Conservation (phyloP, 2,329 filamentous ascomycete genomes). For the Colletotrichum filicis region DNA sequence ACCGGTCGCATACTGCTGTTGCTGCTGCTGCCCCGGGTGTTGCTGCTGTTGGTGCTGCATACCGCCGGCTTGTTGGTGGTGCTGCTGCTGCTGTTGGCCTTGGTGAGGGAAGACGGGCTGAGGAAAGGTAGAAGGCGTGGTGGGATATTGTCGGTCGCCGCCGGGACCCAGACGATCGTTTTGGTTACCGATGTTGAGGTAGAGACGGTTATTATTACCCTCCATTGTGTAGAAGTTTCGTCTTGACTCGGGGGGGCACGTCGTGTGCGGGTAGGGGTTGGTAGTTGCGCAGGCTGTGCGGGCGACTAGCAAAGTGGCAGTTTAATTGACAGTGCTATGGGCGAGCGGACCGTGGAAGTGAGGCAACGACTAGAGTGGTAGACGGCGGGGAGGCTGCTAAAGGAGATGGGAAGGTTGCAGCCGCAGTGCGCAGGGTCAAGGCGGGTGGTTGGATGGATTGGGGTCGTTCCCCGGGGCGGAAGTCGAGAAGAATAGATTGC, state of each 20-base stretch:
- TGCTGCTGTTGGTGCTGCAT: conserved; percentile 43
- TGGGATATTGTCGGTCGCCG: conserved; percentile 79
- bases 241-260: conserved; percentile 22
- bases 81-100: conserved; percentile 52
- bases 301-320: conserved; percentile 28
- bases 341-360: conserved; percentile 5
- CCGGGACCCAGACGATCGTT: conserved; percentile 70
- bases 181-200: conserved; percentile 74
- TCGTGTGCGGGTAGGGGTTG: conserved; percentile 18
- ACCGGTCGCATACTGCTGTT: conserved; percentile 57
- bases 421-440: conserved; percentile 32
- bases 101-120: conserved; percentile 77
- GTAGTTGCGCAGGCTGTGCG: conserved; percentile 13
- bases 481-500: conserved; percentile 31
- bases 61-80: conserved; percentile 46
- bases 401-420: conserved; percentile 24
- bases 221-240: conserved; percentile 55
- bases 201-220: conserved; percentile 69
- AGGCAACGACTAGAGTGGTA: conserved; percentile 10
- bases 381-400: conserved; percentile 24
- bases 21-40: conserved; percentile 46
- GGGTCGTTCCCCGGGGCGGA: conserved; percentile 18
- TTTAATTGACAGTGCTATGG: conserved; percentile 20
- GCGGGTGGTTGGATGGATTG: conserved; percentile 30
- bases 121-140: conserved; percentile 95